Percentiles rank a stretch among this genome's conserved stretches.
Evolutionary conservation across 345 rosid species (phyloP).

Genomic region (Heritiera littoralis): DNA sequence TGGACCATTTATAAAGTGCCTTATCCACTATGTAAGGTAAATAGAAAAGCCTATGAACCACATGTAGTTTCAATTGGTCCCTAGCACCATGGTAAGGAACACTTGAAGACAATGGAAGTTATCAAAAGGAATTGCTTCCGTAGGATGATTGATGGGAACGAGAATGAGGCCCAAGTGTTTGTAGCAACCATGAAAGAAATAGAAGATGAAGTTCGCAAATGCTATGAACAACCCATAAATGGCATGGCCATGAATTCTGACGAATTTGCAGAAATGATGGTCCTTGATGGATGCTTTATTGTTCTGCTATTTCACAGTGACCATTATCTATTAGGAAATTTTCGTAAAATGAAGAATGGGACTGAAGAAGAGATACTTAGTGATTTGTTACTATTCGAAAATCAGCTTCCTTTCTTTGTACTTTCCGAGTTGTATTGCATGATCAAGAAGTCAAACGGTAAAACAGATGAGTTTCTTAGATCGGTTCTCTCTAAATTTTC

Average conservation of each 20-base stretch:
- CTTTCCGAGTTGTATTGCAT: slow-evolving; percentile 42
- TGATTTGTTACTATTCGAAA: slow-evolving; percentile 86
- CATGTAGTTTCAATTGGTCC: background rate
- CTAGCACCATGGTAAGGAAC: background rate
- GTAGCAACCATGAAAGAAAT: slow-evolving; percentile 50
- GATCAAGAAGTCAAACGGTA: no score
- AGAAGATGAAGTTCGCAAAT: slow-evolving; percentile 58
- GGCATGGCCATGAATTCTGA: slow-evolving; percentile 50
- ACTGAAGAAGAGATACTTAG: no score
- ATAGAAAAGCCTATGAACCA: background rate
- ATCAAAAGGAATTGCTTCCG: background rate
- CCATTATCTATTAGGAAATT: no score
- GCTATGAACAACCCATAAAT: no score
- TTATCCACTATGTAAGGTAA: background rate
- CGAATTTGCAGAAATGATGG: slow-evolving; percentile 76
- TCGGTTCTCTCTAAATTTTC: no score
- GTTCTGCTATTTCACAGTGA: slow-evolving; percentile 49
- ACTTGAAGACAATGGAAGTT: background rate
- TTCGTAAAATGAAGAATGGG: no score
- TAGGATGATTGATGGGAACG: no score
- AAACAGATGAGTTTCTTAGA: no score
- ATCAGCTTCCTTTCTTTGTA: slow-evolving; percentile 66
- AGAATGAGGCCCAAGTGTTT: no score
- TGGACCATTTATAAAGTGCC: background rate
- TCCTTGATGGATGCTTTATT: slow-evolving; percentile 77